Base-by-base conservation (phyloP, 176 grass and related monocot species). In the Neostapfia colusana region DNA sequence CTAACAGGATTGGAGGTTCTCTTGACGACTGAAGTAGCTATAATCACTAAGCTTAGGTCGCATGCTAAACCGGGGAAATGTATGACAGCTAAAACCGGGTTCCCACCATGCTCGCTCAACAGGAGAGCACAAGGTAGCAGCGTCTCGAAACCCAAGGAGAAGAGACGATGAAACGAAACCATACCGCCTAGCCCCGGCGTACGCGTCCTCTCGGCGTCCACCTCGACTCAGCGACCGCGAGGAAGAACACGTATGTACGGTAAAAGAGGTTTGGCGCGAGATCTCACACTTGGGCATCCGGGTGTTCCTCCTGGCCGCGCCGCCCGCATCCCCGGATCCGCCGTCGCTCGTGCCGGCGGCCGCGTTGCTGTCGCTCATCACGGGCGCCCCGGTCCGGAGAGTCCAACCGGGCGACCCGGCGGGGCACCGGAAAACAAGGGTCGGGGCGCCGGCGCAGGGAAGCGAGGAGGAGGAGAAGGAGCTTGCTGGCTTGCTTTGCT, bases 231-330 rank as follows among this genome's bases (percentile, higher is more conserved):
- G n/a, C n/a, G n/a, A n/a, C 31, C 21, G 21, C 39, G 25, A 37
- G 23, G 53, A 46, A 51, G 53, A 68, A 69, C 9, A 18, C 25
- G n/a, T 1, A 36, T 45, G 10, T 48, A 39, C 4, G 15, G 7
- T 7, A n/a, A n/a, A 21, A 20, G 8, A 51, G 79, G 86, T 83
- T 68, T 44, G 57, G 69, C 10, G 26, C 70, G 79, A 76, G 86
- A 88, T 73, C 77, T 89, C 85, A 93, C 90, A 93, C 67, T 93
- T 93, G 63, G 90, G 90, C 77, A 82, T 81, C 71, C 75, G 76
- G 63, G 89, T 82, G 65, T 85, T 93, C 87, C 90, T 82, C 83
- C 81, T 79, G 57, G 81, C 54, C n/a, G 78, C 82, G 55, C 27
- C 71, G 26, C 69, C 81, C 54, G 61, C 82, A 51, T 85, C 83